Evolutionary conservation across 495 filamentous ascomycete genomes (phyloP).

Genomic region (Hypoxylon perforatum): DNA sequence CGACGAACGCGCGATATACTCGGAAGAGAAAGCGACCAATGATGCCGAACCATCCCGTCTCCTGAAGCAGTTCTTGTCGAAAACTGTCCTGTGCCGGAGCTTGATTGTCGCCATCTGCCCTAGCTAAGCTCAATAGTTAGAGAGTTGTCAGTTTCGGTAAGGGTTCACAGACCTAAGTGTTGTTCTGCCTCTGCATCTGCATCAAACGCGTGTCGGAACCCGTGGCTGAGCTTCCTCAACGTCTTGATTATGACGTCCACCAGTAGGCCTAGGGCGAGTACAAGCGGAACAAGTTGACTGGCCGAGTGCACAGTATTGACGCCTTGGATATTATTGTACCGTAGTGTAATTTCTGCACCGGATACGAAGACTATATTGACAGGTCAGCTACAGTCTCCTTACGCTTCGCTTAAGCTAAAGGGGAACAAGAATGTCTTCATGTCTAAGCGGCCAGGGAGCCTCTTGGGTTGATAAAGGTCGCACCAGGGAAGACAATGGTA

Average conservation of each 20-base stretch:
- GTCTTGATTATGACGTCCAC: slow-evolving; percentile 13
- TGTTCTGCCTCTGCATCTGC: slow-evolving; percentile 1
- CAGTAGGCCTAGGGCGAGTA: slow-evolving; percentile 21
- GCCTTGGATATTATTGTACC: slow-evolving; percentile 21
- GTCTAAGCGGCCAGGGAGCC: no score
- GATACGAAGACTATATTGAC: slow-evolving; percentile 7
- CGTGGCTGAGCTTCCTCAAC: slow-evolving; percentile 7
- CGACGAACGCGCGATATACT: slow-evolving; percentile 18
- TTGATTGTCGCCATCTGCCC: neutral
- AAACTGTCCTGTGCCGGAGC: neutral
- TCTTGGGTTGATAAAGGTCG: no score
- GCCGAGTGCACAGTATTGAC: slow-evolving; percentile 22
- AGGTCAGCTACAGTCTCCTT: no score
- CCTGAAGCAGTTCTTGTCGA: slow-evolving; percentile 7
- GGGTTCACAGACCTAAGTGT: slow-evolving; percentile 11
- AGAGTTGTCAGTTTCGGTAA: neutral
- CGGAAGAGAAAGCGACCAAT: slow-evolving; percentile 28
- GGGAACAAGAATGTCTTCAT: no score
- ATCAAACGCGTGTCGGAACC: slow-evolving; percentile 18
- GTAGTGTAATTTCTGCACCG: slow-evolving; percentile 25
- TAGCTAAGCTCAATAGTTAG: neutral
- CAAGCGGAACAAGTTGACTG: slow-evolving; percentile 22
- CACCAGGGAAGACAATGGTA: no score
- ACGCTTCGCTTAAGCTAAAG: no score
- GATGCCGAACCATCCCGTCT: slow-evolving; percentile 18